phyloP scores from a whole-genome alignment of 2,329 filamentous ascomycete species.

The Didymella glomerata region DNA sequence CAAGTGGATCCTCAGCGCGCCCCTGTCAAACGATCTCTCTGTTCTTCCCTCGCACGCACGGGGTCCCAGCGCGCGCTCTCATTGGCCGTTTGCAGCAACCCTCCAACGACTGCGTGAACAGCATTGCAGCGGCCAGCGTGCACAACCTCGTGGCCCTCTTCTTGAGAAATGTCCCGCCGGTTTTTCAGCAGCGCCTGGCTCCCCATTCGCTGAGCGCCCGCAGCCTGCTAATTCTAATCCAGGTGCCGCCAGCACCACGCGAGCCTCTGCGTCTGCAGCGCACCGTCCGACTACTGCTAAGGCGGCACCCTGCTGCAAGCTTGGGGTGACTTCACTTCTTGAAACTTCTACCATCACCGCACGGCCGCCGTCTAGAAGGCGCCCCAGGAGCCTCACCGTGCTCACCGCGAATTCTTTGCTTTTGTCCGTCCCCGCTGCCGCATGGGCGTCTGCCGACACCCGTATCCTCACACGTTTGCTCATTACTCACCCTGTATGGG shows the following conservation, averaged over 20 bases:
- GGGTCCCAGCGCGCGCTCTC: slow-evolving; percentile 21
- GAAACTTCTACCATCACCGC: slow-evolving; percentile 39
- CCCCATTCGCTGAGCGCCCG: slow-evolving; percentile 39
- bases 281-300: slow-evolving; percentile 27
- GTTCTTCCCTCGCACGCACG: slow-evolving; percentile 8
- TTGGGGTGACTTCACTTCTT: slow-evolving; percentile 41
- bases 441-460: slow-evolving; percentile 42
- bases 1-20: slow-evolving; percentile 3
- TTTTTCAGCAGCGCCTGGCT: slow-evolving; percentile 33
- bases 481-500: slow-evolving; percentile 45
- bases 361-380: slow-evolving; percentile 36
- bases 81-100: slow-evolving; percentile 34
- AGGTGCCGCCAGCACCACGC: slow-evolving; percentile 36
- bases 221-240: slow-evolving; percentile 38
- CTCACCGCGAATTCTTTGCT: slow-evolving; percentile 34
- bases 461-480: slow-evolving; percentile 31
- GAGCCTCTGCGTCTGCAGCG: slow-evolving; percentile 33
- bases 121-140: slow-evolving; percentile 43
- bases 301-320: slow-evolving; percentile 32
- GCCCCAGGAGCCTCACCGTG: slow-evolving; percentile 31
- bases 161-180: slow-evolving; percentile 31
- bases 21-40: slow-evolving; percentile 5
- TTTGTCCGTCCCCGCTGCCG: slow-evolving; percentile 36
- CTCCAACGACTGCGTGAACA: slow-evolving; percentile 34
- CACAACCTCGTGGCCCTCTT: slow-evolving; percentile 48